Evolutionary conservation across 2,329 filamentous ascomycete species (phyloP).

Genomic region (Fusarium newnesense): DNA sequence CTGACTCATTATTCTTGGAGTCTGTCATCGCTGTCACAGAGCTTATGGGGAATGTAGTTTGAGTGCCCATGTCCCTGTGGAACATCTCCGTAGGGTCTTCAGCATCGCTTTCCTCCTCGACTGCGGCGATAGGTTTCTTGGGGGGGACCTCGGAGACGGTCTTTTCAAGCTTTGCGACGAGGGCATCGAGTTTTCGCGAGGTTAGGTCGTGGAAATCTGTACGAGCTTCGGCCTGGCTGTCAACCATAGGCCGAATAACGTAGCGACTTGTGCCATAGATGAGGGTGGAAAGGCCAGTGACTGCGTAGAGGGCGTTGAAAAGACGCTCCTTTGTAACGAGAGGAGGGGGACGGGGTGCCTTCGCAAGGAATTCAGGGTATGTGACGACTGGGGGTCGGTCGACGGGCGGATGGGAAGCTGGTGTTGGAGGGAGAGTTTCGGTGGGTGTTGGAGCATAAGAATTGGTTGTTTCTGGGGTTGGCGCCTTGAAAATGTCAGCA

Average conservation of each 20-base stretch:
- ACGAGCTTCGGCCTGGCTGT: constrained; percentile 62
- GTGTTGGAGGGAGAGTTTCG: constrained; percentile 41
- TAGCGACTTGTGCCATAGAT: constrained; percentile 78
- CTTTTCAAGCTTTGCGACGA: constrained; percentile 63
- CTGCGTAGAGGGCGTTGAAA: constrained; percentile 67
- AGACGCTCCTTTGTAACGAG: constrained; percentile 70
- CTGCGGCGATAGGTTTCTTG: constrained; percentile 33
- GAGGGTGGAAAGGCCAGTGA: constrained; percentile 67
- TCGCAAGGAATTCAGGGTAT: constrained; percentile 75
- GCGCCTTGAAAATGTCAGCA: constrained; percentile 3
- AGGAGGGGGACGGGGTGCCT: constrained; percentile 65
- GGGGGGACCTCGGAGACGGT: constrained; percentile 71
- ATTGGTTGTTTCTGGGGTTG: constrained; percentile 12
- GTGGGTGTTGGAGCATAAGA: constrained; percentile 28
- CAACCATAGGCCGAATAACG: constrained; percentile 71
- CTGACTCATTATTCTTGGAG: constrained; percentile 37
- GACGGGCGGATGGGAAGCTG: constrained; percentile 40
- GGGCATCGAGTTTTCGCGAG: constrained; percentile 55
- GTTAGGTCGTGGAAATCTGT: constrained; percentile 63
- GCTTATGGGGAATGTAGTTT: constrained; percentile 66
- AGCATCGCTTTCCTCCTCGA: constrained; percentile 56
- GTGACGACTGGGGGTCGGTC: constrained; percentile 72
- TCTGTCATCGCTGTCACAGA: constrained; percentile 23
- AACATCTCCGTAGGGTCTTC: constrained; percentile 81
- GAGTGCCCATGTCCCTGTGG: constrained; percentile 82